A percentile compares a stretch with the other conserved stretches of the same genome.
These are phyloP conservation scores for Eutrema salsugineum DNA, from an alignment of 441 rosid species.

Conservation along the genomic window DNA sequence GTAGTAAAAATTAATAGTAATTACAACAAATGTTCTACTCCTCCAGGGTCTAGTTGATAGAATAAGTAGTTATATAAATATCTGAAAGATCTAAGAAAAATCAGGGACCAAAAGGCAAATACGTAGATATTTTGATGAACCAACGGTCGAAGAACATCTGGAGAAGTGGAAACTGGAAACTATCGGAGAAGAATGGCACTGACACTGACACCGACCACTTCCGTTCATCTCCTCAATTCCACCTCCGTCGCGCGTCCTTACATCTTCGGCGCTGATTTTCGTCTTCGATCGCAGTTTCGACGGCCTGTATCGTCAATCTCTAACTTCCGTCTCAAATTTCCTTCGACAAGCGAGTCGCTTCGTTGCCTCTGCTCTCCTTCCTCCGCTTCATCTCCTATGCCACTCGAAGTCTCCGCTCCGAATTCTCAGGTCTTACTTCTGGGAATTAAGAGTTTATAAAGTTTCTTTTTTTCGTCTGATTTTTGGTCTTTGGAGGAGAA, in stretches of 20 bases:
- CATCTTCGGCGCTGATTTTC: background rate
- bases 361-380: conserved; percentile 40
- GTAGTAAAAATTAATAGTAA: background rate
- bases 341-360: conserved; percentile 15
- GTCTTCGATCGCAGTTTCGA: conserved; percentile 3
- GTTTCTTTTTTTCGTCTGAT: too few species aligned
- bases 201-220: conserved; percentile 4
- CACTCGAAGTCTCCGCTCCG: conserved; percentile 36
- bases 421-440: conserved; percentile 42
- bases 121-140: background rate
- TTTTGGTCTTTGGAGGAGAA: background rate
- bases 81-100: background rate
- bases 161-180: background rate
- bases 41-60: background rate
- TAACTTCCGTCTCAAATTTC: conserved; percentile 3
- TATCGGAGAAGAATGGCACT: conserved; percentile 14
- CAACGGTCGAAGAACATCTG: conserved; percentile 19
- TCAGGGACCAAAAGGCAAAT: conserved; percentile 8
- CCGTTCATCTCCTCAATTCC: conserved; percentile 21
- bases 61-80: background rate
- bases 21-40: background rate
- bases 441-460: background rate
- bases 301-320: conserved; percentile 9
- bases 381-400: conserved; percentile 41
- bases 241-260: conserved; percentile 8